Percentiles rank a stretch among this genome's conserved stretches.
These are phyloP conservation scores for Quercus phellos DNA, from an alignment of 331 rosid genomes.

Conservation along the genomic window DNA sequence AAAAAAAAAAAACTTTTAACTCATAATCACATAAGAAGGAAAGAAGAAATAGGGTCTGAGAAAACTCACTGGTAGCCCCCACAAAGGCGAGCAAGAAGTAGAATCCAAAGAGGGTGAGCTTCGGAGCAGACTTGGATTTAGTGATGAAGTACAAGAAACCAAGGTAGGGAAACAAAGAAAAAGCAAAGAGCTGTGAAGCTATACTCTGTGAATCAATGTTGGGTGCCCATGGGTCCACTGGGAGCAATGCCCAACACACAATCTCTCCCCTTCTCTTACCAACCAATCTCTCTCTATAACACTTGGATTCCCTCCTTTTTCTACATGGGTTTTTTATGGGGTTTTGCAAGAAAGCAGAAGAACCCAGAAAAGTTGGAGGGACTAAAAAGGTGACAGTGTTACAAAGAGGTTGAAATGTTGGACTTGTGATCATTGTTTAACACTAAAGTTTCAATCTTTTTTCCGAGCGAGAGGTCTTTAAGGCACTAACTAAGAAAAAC, in stretches of 20 bases:
- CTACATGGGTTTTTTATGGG: slow-evolving; percentile 6
- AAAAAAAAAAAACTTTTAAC: not conserved
- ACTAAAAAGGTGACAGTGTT: slow-evolving; percentile 21
- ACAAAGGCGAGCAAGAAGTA: slow-evolving; percentile 88
- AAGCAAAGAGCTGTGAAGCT: slow-evolving; percentile 82
- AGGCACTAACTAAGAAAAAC: not conserved
- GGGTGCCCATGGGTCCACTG: slow-evolving; percentile 95
- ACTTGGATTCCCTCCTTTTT: slow-evolving; percentile 13
- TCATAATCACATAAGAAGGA: not conserved
- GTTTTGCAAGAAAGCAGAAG: slow-evolving; percentile 8
- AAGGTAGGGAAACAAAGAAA: slow-evolving; percentile 75
- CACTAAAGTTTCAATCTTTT: not conserved
- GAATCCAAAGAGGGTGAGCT: slow-evolving; percentile 89
- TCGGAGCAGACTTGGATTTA: slow-evolving; percentile 84
- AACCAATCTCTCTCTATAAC: slow-evolving; percentile 4
- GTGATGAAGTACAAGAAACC: slow-evolving; percentile 89
- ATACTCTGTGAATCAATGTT: slow-evolving; percentile 74
- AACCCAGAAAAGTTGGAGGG: slow-evolving; percentile 26
- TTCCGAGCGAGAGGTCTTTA: not conserved
- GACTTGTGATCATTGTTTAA: slow-evolving; percentile 10
- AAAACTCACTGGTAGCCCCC: slow-evolving; percentile 83
- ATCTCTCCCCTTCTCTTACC: slow-evolving; percentile 27
- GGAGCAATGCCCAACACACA: slow-evolving; percentile 45
- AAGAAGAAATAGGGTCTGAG: not conserved
- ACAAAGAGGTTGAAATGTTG: slow-evolving; percentile 14